A percentile compares a stretch with the other conserved stretches of the same genome.
Conservation (phyloP, 1,284 basidiomycete genomes). For the Sanghuangporus sanghuang region DNA sequence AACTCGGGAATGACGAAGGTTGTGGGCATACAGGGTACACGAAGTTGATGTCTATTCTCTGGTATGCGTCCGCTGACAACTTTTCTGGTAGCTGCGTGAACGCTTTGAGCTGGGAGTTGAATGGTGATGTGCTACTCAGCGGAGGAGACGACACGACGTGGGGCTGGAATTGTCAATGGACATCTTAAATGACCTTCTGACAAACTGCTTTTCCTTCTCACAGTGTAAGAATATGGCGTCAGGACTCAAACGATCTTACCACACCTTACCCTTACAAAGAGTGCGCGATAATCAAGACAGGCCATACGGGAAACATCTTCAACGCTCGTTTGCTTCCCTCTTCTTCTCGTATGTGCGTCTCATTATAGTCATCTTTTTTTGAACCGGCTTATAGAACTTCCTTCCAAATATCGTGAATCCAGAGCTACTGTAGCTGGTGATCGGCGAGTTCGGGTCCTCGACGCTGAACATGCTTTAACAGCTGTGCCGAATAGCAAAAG, state of each 20-base stretch:
- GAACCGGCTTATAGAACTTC: not conserved
- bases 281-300: constrained; percentile 63
- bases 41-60: constrained; percentile 1
- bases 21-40: constrained; percentile 62
- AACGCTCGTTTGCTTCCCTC: constrained; percentile 78
- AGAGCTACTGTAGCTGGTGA: constrained; percentile 81
- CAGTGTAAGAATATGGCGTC: constrained; percentile 67
- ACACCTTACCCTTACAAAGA: constrained; percentile 57
- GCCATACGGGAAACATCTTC: constrained; percentile 87
- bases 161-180: constrained; percentile 24
- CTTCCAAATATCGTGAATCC: not conserved
- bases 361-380: constrained; percentile 17
- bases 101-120: constrained; percentile 77
- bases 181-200: constrained; percentile 20
- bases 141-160: constrained; percentile 83
- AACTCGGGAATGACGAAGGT: constrained; percentile 49
- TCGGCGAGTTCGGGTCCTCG: constrained; percentile 76
- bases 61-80: not conserved
- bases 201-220: constrained; percentile 1
- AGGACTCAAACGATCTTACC: constrained; percentile 35
- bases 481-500: constrained; percentile 31
- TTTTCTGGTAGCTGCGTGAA: constrained; percentile 64
- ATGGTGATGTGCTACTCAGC: constrained; percentile 69
- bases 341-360: constrained; percentile 53
- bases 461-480: constrained; percentile 50